These are phyloP conservation scores for Pichia sp. DNA, from an alignment of 1,139 yeast species.

Conservation along the genomic window DNA sequence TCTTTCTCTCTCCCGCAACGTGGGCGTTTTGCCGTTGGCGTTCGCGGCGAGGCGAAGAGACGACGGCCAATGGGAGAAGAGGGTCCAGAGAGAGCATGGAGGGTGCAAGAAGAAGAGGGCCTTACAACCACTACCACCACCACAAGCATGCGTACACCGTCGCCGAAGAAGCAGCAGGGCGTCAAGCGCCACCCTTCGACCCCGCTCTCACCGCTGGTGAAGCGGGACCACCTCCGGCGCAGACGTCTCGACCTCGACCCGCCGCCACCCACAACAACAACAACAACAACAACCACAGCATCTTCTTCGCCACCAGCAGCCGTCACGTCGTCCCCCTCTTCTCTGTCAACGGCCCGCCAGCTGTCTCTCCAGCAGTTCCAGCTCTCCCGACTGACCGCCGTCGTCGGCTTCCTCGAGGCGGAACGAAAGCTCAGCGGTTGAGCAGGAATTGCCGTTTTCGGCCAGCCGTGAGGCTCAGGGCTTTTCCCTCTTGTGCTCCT, in stretches of 20 bases:
- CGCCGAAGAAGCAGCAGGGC: conserved; percentile 5
- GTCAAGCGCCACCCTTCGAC: conserved; percentile 29
- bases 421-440: conserved; percentile 1
- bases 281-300: not conserved
- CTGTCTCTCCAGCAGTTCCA: conserved; percentile 8
- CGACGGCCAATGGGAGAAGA: not conserved
- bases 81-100: too few species aligned
- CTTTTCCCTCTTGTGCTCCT: too few species aligned
- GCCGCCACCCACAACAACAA: not conserved
- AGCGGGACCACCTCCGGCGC: conserved; percentile 2
- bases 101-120: too few species aligned
- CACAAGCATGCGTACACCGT: conserved; percentile 8
- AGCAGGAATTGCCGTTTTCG: not conserved
- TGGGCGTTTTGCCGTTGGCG: not conserved
- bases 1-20: too few species aligned
- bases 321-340: not conserved
- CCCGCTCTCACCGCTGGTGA: conserved; percentile 26
- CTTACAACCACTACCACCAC: too few species aligned
- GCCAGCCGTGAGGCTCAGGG: not conserved
- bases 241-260: not conserved
- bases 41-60: not conserved
- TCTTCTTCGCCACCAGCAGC: not conserved
- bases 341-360: not conserved
- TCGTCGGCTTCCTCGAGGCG: not conserved
- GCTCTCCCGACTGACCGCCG: not conserved